phyloP scores from a whole-genome alignment of 2,329 filamentous ascomycete genomes.

The Aspergillus sp. region DNA sequence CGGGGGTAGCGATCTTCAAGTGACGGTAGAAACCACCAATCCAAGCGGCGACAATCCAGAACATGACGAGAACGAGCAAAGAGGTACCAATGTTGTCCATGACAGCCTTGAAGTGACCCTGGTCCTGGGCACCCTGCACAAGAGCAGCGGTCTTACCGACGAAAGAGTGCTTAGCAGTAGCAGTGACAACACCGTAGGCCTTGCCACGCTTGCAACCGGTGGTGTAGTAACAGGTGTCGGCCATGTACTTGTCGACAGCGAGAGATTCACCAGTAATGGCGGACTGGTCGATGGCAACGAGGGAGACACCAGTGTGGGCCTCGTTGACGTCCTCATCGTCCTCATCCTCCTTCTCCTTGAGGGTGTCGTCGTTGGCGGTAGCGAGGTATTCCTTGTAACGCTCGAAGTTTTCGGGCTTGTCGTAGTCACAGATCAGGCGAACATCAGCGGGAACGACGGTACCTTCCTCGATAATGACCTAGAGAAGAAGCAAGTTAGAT shows the following conservation, averaged over 20 bases:
- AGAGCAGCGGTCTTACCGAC: constrained; percentile 71
- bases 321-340: constrained; percentile 53
- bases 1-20: constrained; percentile 50
- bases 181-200: constrained; percentile 64
- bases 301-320: constrained; percentile 58
- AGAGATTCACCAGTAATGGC: constrained; percentile 78
- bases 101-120: constrained; percentile 77
- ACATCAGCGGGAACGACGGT: constrained; percentile 65
- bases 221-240: constrained; percentile 71
- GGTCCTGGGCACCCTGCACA: constrained; percentile 69
- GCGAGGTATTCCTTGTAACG: constrained; percentile 63
- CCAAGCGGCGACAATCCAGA: constrained; percentile 71
- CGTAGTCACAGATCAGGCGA: constrained; percentile 69
- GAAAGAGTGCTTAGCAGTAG: constrained; percentile 67
- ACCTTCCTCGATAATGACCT: constrained; percentile 68
- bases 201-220: constrained; percentile 79
- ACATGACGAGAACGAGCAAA: constrained; percentile 70
- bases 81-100: constrained; percentile 76
- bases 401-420: constrained; percentile 62
- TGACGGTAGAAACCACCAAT: constrained; percentile 75
- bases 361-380: constrained; percentile 55
- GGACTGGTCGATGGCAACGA: constrained; percentile 71
- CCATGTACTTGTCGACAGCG: constrained; percentile 59
- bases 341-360: constrained; percentile 54
- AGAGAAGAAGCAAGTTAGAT: constrained; percentile 1